These are phyloP conservation scores for Haplosporangium gracile DNA, from an alignment of 192 early-diverging fungal species.

Conservation along the genomic window DNA sequence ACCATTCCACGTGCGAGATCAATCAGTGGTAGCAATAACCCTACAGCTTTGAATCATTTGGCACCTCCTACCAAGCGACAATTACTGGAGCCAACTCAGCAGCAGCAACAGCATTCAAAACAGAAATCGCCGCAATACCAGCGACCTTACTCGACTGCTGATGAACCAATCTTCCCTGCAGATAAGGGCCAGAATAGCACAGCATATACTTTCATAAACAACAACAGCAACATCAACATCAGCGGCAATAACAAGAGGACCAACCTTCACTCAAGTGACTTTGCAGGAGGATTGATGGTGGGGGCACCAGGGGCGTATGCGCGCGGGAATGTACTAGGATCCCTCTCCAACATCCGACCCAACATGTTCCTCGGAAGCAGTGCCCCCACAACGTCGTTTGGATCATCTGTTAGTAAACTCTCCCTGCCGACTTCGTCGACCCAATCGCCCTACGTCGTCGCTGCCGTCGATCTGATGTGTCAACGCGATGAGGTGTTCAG, in stretches of 20 bases:
- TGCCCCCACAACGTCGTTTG: background rate
- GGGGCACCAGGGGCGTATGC: background rate
- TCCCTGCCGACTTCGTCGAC: background rate
- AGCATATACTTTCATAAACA: background rate
- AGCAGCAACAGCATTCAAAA: background rate
- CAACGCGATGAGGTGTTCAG: slow-evolving; percentile 40
- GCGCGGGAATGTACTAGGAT: background rate
- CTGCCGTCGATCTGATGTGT: slow-evolving; percentile 23
- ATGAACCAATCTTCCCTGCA: background rate
- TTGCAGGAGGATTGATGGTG: background rate
- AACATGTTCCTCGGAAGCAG: background rate
- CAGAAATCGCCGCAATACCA: background rate
- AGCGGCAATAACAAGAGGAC: background rate
- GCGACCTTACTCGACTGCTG: background rate
- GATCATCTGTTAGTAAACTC: background rate
- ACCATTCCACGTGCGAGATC: slow-evolving; percentile 11
- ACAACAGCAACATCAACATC: background rate
- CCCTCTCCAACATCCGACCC: background rate
- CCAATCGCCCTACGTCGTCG: slow-evolving; percentile 6
- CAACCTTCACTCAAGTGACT: background rate
- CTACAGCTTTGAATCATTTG: background rate
- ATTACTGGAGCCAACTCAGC: slow-evolving; percentile 14
- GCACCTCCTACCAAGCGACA: slow-evolving; percentile 17
- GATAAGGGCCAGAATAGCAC: background rate
- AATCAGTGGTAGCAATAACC: background rate